phyloP scores from a whole-genome alignment of 2,329 filamentous ascomycete genomes.

The Pseudogymnoascus sp. region DNA sequence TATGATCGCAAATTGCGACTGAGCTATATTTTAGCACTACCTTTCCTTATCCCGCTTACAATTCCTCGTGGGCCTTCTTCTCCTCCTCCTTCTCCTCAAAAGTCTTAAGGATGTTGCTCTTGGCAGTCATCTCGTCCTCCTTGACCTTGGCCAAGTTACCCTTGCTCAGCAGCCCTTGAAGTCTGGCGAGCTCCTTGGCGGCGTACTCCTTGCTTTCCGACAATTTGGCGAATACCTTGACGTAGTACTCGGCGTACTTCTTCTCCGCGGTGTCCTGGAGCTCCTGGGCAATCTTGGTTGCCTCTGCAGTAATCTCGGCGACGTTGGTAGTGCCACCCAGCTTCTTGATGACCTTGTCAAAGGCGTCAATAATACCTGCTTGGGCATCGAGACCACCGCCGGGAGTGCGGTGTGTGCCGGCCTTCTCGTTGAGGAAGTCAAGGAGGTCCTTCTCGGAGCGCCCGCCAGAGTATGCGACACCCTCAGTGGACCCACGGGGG shows the following conservation, averaged over 20 bases:
- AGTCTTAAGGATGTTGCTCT: conserved; percentile 78
- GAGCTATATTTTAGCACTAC: conserved; percentile 16
- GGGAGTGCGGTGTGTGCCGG: conserved; percentile 72
- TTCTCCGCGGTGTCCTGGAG: conserved; percentile 54
- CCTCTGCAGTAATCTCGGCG: conserved; percentile 57
- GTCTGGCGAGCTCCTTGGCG: conserved; percentile 73
- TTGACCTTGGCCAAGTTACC: conserved; percentile 78
- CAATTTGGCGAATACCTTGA: conserved; percentile 83
- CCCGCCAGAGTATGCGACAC: conserved; percentile 63
- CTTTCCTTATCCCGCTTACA: not conserved
- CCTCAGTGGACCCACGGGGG: conserved; percentile 68
- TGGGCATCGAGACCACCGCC: conserved; percentile 71
- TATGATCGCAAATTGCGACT: conserved; percentile 28
- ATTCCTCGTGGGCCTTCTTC: conserved; percentile 42
- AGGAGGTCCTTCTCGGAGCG: conserved; percentile 71
- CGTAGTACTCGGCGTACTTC: conserved; percentile 89
- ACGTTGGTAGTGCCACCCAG: conserved; percentile 52
- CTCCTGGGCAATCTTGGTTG: conserved; percentile 59
- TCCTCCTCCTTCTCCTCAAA: conserved; percentile 59
- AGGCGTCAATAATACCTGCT: conserved; percentile 72
- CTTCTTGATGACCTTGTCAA: conserved; percentile 70
- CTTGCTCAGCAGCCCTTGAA: conserved; percentile 75
- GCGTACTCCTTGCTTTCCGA: conserved; percentile 68
- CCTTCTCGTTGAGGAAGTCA: conserved; percentile 76
- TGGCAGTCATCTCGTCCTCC: conserved; percentile 76